These are phyloP conservation scores for Cladophialophora psammophila DNA, from an alignment of 2,329 filamentous ascomycete species.

Conservation along the genomic window DNA sequence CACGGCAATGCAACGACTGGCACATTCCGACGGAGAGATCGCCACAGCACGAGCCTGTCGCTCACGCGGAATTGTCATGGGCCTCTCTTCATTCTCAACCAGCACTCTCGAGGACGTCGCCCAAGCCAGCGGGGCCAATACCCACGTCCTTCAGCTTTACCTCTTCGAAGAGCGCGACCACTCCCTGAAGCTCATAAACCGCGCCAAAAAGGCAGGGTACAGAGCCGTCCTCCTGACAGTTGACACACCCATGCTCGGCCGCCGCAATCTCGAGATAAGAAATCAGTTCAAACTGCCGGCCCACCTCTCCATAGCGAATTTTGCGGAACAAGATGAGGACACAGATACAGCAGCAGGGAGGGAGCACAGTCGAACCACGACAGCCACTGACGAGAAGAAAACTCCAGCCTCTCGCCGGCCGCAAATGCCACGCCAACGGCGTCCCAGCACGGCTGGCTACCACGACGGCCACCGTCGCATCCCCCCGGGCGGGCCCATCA, in stretches of 20 bases:
- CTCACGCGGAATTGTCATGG: slow-evolving; percentile 52
- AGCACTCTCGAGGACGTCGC: slow-evolving; percentile 54
- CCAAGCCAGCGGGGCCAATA: slow-evolving; percentile 46
- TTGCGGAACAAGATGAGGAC: slow-evolving; percentile 54
- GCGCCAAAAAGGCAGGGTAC: slow-evolving; percentile 55
- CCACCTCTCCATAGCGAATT: slow-evolving; percentile 39
- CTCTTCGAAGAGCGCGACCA: slow-evolving; percentile 56
- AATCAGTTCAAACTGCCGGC: slow-evolving; percentile 39
- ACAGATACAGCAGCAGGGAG: slow-evolving; percentile 51
- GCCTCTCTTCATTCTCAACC: slow-evolving; percentile 53
- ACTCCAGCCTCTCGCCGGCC: slow-evolving; percentile 18
- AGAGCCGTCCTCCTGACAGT: slow-evolving; percentile 61
- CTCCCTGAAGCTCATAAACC: slow-evolving; percentile 47
- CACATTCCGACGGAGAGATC: slow-evolving; percentile 58
- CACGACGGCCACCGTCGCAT: slow-evolving; percentile 29
- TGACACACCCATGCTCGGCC: slow-evolving; percentile 61
- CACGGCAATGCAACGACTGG: slow-evolving; percentile 59
- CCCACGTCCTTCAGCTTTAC: slow-evolving; percentile 58
- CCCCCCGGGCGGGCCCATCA: slow-evolving; percentile 83
- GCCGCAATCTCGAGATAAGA: slow-evolving; percentile 38
- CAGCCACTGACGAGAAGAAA: slow-evolving; percentile 14
- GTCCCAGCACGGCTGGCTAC: slow-evolving; percentile 25
- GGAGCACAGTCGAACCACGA: slow-evolving; percentile 13
- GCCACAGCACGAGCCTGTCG: slow-evolving; percentile 56
- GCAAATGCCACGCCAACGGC: slow-evolving; percentile 13